phyloP scores from a whole-genome alignment of 805 yeast genomes.

The Lipomyces sp. region DNA sequence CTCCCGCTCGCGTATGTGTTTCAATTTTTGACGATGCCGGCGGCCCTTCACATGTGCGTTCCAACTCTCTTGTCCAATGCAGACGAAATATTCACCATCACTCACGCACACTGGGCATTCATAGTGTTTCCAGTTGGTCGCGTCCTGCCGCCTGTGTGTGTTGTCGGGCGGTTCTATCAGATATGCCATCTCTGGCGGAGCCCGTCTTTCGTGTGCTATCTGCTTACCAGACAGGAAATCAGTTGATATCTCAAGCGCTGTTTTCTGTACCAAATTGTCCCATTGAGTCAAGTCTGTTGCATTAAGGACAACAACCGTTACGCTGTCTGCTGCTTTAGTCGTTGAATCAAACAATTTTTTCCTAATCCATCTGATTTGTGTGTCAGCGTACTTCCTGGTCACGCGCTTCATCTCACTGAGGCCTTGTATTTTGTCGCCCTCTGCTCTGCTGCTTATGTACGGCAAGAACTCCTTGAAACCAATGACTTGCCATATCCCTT shows the following conservation, averaged over 20 bases:
- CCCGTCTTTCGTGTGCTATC: conserved; percentile 16
- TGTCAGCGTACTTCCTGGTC: conserved; percentile 82
- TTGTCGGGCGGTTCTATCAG: conserved; percentile 2
- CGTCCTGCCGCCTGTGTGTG: conserved; percentile 5
- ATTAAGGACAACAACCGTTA: conserved; percentile 63
- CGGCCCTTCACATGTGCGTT: conserved; percentile 62
- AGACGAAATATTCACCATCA: conserved; percentile 53
- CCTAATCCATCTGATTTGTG: conserved; percentile 87
- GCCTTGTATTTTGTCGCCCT: conserved; percentile 44
- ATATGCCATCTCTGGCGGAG: conserved; percentile 32
- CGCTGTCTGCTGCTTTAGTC: conserved; percentile 43
- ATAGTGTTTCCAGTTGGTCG: conserved; percentile 60
- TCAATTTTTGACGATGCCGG: conserved; percentile 45
- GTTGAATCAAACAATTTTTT: conserved; percentile 55
- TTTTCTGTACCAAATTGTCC: conserved; percentile 51
- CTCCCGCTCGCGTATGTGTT: conserved; percentile 23
- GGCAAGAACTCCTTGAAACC: conserved; percentile 90
- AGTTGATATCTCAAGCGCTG: conserved; percentile 53
- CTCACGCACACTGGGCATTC: conserved; percentile 65
- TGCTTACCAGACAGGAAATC: conserved; percentile 38
- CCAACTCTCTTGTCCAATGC: conserved; percentile 74
- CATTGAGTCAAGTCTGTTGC: conserved; percentile 70
- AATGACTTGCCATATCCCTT: conserved; percentile 90
- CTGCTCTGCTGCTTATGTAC: conserved; percentile 45
- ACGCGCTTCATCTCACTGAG: conserved; percentile 74